These are phyloP conservation scores for Lentinula novae-zelandiae DNA, from an alignment of 1,284 basidiomycete species.

Conservation along the genomic window DNA sequence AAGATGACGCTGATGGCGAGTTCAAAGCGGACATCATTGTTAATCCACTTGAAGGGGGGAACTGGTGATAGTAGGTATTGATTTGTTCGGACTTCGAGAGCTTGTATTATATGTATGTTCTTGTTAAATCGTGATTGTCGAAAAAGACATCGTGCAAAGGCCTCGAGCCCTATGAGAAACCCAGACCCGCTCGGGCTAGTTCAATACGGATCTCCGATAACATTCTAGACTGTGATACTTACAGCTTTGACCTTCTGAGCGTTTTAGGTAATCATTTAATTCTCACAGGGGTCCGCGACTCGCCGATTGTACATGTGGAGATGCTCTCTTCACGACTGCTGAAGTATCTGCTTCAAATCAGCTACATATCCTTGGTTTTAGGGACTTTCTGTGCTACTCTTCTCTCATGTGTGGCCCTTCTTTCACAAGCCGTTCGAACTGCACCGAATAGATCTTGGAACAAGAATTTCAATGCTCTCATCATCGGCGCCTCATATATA, in stretches of 20 bases:
- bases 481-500: conserved; percentile 63
- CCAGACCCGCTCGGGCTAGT: neutral
- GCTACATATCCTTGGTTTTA: conserved; percentile 53
- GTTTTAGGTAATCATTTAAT: conserved; percentile 1
- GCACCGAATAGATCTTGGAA: conserved; percentile 47
- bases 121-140: neutral
- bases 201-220: neutral
- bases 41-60: neutral
- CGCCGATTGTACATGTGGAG: neutral
- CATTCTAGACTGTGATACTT: neutral
- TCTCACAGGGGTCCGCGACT: neutral
- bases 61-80: neutral
- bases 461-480: conserved; percentile 60
- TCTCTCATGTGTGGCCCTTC: conserved; percentile 57
- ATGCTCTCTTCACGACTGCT: conserved; percentile 29
- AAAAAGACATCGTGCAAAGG: neutral
- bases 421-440: conserved; percentile 68
- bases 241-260: neutral
- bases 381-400: conserved; percentile 51
- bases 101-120: neutral
- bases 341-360: conserved; percentile 35
- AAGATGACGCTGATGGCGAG: neutral
- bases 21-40: neutral
- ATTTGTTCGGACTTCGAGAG: neutral
- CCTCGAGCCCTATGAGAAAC: neutral